These are phyloP conservation scores for Pyrus pyrifolia DNA, from an alignment of 306 rosid genomes.

Conservation along the genomic window DNA sequence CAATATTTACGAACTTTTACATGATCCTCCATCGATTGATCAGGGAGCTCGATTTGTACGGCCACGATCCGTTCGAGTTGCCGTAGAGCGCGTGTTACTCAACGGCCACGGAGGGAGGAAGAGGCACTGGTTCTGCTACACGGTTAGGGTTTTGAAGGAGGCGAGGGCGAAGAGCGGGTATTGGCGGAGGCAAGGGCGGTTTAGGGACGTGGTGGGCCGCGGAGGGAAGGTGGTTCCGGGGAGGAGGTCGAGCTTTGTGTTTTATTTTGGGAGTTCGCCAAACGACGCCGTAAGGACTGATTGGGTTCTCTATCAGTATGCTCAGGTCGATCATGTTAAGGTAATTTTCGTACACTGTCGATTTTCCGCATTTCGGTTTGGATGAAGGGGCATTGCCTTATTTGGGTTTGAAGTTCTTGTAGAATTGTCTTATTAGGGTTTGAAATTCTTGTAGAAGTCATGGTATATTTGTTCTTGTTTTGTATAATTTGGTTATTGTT, in stretches of 20 bases:
- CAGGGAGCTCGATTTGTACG: conserved; percentile 41
- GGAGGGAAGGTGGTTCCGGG: conserved; percentile 44
- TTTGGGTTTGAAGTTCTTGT: neutral
- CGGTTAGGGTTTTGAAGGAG: conserved; percentile 27
- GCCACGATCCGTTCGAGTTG: conserved; percentile 41
- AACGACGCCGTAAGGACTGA: conserved; percentile 26
- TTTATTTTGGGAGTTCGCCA: conserved; percentile 39
- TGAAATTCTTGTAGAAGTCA: neutral
- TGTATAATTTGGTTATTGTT: neutral
- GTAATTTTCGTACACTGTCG: conserved; percentile 16
- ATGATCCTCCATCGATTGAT: conserved; percentile 17
- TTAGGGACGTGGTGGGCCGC: conserved; percentile 17
- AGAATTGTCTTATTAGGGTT: neutral
- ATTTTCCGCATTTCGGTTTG: neutral
- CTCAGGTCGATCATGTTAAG: conserved; percentile 35
- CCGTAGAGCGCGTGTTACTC: conserved; percentile 41
- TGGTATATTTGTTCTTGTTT: neutral
- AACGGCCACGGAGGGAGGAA: conserved; percentile 37
- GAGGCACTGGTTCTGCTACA: conserved; percentile 58
- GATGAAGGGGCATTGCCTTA: neutral
- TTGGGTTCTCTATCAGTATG: conserved; percentile 56
- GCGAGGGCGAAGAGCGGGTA: conserved; percentile 45
- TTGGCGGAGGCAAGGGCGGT: conserved; percentile 51
- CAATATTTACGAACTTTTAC: too few relatives aligned
- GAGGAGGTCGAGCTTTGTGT: conserved; percentile 37